phyloP scores from a whole-genome alignment of 73 alveolate genomes.

The Paramecium octaurelia region DNA sequence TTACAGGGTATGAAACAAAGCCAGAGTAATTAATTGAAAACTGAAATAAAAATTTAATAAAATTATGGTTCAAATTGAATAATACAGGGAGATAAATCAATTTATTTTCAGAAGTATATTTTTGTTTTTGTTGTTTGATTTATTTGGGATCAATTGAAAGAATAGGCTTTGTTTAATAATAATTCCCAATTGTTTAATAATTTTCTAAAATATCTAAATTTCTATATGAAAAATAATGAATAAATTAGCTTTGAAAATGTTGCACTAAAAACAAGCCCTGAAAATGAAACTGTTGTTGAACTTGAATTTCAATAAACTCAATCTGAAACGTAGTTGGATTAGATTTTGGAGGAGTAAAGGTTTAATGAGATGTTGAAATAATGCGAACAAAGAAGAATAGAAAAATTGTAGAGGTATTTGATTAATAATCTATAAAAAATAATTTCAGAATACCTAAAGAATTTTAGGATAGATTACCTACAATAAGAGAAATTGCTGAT shows the following conservation, averaged over 20 bases:
- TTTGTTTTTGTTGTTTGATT: background rate
- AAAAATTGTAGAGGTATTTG: background rate
- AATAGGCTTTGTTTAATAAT: background rate
- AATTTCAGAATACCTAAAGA: background rate
- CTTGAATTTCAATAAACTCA: background rate
- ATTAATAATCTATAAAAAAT: background rate
- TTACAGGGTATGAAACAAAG: too few relatives aligned
- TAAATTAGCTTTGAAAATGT: background rate
- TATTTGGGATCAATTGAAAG: background rate
- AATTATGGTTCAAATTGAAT: too few relatives aligned
- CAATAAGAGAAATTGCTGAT: background rate
- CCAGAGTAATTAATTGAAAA: too few relatives aligned
- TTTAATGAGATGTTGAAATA: background rate
- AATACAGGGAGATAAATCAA: too few relatives aligned
- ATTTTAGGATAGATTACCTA: background rate
- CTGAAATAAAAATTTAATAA: too few relatives aligned
- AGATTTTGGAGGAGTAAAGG: background rate
- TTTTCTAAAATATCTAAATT: background rate
- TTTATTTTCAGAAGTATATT: too few relatives aligned
- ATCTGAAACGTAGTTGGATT: background rate
- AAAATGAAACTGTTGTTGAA: conserved; percentile 16
- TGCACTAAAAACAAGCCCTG: background rate
- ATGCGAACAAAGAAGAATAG: background rate
- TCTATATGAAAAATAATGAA: background rate
- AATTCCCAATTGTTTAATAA: background rate